Conservation (phyloP, 305 asterid genomes). For the Euphrasia arctica region DNA sequence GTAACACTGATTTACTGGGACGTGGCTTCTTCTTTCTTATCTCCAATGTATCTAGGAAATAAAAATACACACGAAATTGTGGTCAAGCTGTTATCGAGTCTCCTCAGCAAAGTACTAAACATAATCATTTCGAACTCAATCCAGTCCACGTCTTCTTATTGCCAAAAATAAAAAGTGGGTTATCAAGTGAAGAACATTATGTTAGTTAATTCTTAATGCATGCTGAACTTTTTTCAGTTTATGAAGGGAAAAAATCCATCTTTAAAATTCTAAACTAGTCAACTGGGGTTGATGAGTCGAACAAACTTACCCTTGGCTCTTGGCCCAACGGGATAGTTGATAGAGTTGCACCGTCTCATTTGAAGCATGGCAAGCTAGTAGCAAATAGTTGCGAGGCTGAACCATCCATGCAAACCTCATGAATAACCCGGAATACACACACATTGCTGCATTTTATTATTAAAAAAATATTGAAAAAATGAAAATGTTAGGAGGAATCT, state of each 20-base stretch:
- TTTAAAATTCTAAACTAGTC: neutral
- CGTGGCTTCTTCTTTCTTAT: conserved; percentile 35
- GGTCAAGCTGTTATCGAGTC: neutral
- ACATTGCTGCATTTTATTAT: conserved; percentile 53
- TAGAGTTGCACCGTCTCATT: conserved; percentile 73
- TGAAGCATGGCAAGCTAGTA: conserved; percentile 73
- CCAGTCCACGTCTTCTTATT: neutral
- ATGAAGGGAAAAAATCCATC: neutral
- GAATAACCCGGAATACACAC: conserved; percentile 66
- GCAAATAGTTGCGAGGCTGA: conserved; percentile 67
- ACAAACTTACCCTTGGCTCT: conserved; percentile 57
- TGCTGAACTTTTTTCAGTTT: neutral
- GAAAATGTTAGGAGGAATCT: neutral
- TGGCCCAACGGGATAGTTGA: conserved; percentile 74
- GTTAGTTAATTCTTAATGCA: neutral
- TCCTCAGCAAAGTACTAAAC: neutral
- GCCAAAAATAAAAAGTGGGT: neutral
- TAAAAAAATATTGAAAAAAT: neutral
- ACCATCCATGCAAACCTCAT: conserved; percentile 95
- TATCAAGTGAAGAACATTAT: neutral
- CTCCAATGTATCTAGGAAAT: conserved; percentile 36
- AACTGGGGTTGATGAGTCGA: no score
- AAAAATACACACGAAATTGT: conserved; percentile 1
- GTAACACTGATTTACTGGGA: conserved; percentile 12
- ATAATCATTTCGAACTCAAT: neutral